phyloP scores from a whole-genome alignment of 2,329 filamentous ascomycete species.

The Arthrobotrys sphaeroides region DNA sequence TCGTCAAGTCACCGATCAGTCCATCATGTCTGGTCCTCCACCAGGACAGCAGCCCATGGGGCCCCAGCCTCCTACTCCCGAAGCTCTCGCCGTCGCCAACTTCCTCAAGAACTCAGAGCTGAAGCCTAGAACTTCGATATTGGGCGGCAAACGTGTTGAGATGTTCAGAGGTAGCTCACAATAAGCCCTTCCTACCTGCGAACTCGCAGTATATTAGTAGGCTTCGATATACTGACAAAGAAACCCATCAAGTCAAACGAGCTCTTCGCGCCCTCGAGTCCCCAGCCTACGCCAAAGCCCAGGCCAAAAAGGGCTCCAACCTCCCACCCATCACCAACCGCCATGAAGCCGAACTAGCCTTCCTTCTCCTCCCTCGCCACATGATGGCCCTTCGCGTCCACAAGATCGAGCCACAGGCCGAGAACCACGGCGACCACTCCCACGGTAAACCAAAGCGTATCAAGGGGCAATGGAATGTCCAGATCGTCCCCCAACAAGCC shows the following conservation, averaged over 20 bases:
- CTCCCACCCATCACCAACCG: constrained; percentile 89
- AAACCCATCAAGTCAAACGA: constrained; percentile 78
- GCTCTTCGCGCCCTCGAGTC: constrained; percentile 90
- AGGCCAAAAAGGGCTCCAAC: constrained; percentile 82
- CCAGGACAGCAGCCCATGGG: constrained; percentile 52
- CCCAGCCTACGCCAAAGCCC: constrained; percentile 86
- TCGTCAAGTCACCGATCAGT: not conserved
- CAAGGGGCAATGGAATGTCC: constrained; percentile 96
- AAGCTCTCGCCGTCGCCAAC: constrained; percentile 86
- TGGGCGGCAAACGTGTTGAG: constrained; percentile 95
- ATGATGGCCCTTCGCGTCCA: constrained; percentile 89
- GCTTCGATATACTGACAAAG: not conserved
- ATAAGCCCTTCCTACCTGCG: no score
- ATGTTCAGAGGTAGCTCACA: constrained; percentile 83
- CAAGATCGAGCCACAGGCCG: constrained; percentile 73
- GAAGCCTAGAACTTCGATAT: constrained; percentile 88
- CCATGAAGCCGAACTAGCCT: constrained; percentile 86
- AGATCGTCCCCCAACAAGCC: constrained; percentile 95
- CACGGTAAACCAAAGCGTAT: constrained; percentile 83
- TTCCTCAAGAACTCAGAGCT: constrained; percentile 85
- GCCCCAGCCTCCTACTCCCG: constrained; percentile 77
- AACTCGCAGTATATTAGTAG: not conserved
- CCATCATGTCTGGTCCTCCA: constrained; percentile 51
- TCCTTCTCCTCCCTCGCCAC: constrained; percentile 93
- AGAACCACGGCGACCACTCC: constrained; percentile 71